Conservation (phyloP, 257 asterid species). For the Rhazya stricta region DNA sequence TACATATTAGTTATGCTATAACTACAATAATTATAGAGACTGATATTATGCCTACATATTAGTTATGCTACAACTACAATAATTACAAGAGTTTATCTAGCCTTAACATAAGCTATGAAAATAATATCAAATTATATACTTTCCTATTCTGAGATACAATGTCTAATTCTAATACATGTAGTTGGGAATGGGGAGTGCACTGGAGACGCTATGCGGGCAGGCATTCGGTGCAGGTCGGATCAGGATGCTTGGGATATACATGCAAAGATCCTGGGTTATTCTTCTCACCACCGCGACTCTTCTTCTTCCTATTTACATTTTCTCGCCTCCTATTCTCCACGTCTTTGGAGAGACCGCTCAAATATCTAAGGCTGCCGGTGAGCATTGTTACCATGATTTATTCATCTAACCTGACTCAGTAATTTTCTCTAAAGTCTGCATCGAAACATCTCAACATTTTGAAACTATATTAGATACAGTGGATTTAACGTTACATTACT, state of each 20-base stretch:
- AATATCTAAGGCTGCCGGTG: conserved; percentile 73
- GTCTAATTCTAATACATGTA: conserved; percentile 22
- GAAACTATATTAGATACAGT: no score
- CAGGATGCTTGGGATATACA: conserved; percentile 67
- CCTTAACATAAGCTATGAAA: no score
- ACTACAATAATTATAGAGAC: no score
- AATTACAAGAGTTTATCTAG: no score
- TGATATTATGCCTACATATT: no score
- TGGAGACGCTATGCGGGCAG: conserved; percentile 82
- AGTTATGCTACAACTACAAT: no score
- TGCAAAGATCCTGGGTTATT: conserved; percentile 89
- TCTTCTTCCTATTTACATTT: conserved; percentile 60
- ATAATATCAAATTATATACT: no score
- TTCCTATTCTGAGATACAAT: no score
- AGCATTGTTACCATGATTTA: not conserved
- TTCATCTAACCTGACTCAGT: no score
- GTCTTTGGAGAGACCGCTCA: conserved; percentile 53
- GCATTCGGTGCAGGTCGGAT: conserved; percentile 79
- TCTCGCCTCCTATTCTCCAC: conserved; percentile 59
- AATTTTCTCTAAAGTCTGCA: no score
- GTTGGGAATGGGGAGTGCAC: conserved; percentile 90
- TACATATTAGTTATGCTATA: no score
- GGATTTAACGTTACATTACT: not conserved
- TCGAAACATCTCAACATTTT: no score
- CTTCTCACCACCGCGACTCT: conserved; percentile 38